Base-by-base conservation (phyloP, 2,329 filamentous ascomycete species). In the Dothideomycetes sp. region DNA sequence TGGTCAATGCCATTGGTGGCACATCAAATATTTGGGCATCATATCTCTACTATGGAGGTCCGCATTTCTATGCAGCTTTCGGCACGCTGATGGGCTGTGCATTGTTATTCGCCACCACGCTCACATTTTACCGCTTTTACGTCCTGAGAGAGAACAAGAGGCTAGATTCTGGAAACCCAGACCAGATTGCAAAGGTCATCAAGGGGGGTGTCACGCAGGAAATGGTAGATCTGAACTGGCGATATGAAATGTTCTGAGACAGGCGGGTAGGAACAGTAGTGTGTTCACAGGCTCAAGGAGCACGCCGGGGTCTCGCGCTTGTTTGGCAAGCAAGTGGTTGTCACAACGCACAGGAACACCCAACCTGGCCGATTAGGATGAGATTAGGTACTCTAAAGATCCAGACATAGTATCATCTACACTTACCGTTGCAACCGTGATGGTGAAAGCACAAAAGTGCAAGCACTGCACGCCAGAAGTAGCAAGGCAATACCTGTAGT, bases 131-230 rank as follows among this genome's bases (percentile, higher is more conserved):
- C 19, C 54, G 60, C 12, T 61, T 58, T 56, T 35, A 61, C 3
- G 47, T 65, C 4, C 30, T 56, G 35, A 56, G 61, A 2, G 62
- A 65, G 45, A 65, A 65, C 47, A 52, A 43, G 27, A 56, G 59
- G 1, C 42, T 65, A 36, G 60, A 64, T 31, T 61, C 60, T 0
- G 59, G 55, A 3, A 52, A 62, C n/a, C n/a, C n/a, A n/a, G n/a
- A n/a, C n/a, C 52, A 57, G 38, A 57, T 66, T 41, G 59, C 54
- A 0, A 62, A 63, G 49, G 63, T 55, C 3, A 52, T 62, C 12
- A 62, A 58, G 38, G 59, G 59, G 3, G 63, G 63, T 7, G 63
- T 65, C 3, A 66, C 63, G 1, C 56, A 62, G 36, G 61, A 66
- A 45, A 65, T 65, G 63, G 52, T 66, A 7, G 52, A 57, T 17